A percentile compares a stretch with the other conserved stretches of the same genome.
These are phyloP conservation scores for Metschnikowia anglica DNA, from an alignment of 805 yeast genomes.

Conservation along the genomic window DNA sequence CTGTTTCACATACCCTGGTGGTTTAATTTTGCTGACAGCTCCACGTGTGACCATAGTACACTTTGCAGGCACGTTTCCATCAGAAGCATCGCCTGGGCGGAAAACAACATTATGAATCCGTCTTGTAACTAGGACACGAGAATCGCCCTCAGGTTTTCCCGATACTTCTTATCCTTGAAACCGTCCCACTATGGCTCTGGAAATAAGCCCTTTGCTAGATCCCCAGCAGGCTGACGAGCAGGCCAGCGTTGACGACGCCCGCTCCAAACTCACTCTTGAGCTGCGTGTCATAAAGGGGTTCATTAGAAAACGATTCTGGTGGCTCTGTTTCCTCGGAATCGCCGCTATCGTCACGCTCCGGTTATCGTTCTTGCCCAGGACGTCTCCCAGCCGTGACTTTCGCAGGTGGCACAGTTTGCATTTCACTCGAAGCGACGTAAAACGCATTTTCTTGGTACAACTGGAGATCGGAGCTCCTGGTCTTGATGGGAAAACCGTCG, in stretches of 20 bases:
- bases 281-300: slow-evolving; percentile 8
- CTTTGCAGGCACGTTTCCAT: slow-evolving; percentile 7
- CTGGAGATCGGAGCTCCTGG: slow-evolving; percentile 19
- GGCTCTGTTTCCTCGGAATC: slow-evolving; percentile 49
- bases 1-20: slow-evolving; percentile 1
- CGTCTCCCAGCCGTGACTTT: slow-evolving; percentile 79
- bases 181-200: slow-evolving; percentile 11
- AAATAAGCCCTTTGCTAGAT: slow-evolving; percentile 6
- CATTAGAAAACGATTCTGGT: slow-evolving; percentile 35
- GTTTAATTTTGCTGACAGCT: not conserved
- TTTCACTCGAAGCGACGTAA: slow-evolving; percentile 66
- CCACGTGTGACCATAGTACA: slow-evolving; percentile 5
- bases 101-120: too few relatives aligned
- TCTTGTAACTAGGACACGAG: not conserved
- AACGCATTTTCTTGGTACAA: slow-evolving; percentile 52
- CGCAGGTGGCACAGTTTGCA: slow-evolving; percentile 68
- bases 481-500: slow-evolving; percentile 22
- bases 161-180: too few relatives aligned
- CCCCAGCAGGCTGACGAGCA: not conserved
- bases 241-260: slow-evolving; percentile 4
- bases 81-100: too few relatives aligned
- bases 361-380: slow-evolving; percentile 75
- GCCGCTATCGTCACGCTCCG: slow-evolving; percentile 55
- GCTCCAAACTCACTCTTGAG: slow-evolving; percentile 7
- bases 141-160: too few relatives aligned